phyloP scores from a whole-genome alignment of 2,329 filamentous ascomycete species.

The Daldinia sp. region DNA sequence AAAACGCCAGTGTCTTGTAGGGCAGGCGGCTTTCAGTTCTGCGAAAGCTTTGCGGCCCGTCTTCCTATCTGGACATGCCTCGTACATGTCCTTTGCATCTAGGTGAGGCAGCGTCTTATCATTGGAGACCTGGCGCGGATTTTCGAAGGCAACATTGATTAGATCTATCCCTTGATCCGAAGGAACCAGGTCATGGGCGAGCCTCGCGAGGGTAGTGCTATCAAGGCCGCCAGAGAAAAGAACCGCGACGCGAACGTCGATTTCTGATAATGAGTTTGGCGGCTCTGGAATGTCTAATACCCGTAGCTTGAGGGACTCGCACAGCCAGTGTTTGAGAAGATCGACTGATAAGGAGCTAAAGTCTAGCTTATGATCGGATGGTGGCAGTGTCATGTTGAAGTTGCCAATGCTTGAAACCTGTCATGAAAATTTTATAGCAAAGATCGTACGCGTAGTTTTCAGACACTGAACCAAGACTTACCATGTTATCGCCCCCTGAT shows the following conservation, averaged over 20 bases:
- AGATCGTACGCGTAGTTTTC: slow-evolving; percentile 33
- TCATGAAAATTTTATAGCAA: slow-evolving; percentile 57
- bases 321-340: slow-evolving; percentile 66
- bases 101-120: slow-evolving; percentile 55
- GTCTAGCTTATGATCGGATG: slow-evolving; percentile 47
- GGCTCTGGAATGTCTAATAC: slow-evolving; percentile 74
- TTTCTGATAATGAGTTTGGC: slow-evolving; percentile 52
- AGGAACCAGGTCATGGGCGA: slow-evolving; percentile 82
- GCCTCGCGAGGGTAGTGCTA: slow-evolving; percentile 86
- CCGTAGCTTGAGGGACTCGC: slow-evolving; percentile 72
- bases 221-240: slow-evolving; percentile 96
- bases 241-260: slow-evolving; percentile 74
- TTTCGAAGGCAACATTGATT: slow-evolving; percentile 97
- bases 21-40: slow-evolving; percentile 79
- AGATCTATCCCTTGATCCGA: slow-evolving; percentile 79
- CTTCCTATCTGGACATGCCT: slow-evolving; percentile 88
- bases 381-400: slow-evolving; percentile 63
- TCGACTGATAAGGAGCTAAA: slow-evolving; percentile 64
- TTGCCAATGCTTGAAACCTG: slow-evolving; percentile 66
- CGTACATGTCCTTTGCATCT: slow-evolving; percentile 66
- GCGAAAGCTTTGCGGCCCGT: slow-evolving; percentile 84
- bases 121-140: slow-evolving; percentile 77
- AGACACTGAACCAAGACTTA: slow-evolving; percentile 54
- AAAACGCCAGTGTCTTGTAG: slow-evolving; percentile 82
- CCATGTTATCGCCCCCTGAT: slow-evolving; percentile 55